Conservation (phyloP, 208 protist species). For the Trypanosoma rangeli region DNA sequence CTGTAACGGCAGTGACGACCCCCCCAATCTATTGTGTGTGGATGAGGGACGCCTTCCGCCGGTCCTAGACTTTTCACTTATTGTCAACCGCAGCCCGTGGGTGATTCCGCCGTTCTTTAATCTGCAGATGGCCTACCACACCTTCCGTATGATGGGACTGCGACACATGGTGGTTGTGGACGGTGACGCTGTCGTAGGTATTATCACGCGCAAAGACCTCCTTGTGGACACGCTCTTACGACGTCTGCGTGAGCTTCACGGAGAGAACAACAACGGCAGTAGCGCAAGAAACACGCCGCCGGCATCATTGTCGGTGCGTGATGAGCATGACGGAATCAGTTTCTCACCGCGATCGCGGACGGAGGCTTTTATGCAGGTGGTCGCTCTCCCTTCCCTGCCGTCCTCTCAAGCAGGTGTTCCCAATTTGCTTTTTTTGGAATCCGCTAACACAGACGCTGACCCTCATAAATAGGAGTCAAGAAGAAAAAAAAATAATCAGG, state of each 20-base stretch:
- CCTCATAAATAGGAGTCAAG: not conserved
- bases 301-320: not conserved
- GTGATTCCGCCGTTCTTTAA: conserved; percentile 87
- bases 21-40: conserved; percentile 8
- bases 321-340: not conserved
- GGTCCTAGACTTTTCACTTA: conserved; percentile 69
- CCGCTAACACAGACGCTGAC: no score
- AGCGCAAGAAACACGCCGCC: not conserved
- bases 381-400: not conserved
- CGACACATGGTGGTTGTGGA: conserved; percentile 93
- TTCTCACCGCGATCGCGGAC: not conserved
- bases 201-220: conserved; percentile 94
- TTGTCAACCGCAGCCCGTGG: conserved; percentile 91
- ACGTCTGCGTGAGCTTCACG: conserved; percentile 46
- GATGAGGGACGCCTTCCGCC: conserved; percentile 42
- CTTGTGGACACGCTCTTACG: conserved; percentile 64
- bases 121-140: conserved; percentile 82
- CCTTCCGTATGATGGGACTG: conserved; percentile 92
- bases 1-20: not conserved
- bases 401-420: not conserved
- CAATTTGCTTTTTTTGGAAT: conserved; percentile 5
- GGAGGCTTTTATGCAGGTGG: not conserved
- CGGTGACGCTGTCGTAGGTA: conserved; percentile 77
- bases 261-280: not conserved
- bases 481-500: not conserved